phyloP scores from a whole-genome alignment of 2,329 filamentous ascomycete species.

The Epichloe sylvatica region DNA sequence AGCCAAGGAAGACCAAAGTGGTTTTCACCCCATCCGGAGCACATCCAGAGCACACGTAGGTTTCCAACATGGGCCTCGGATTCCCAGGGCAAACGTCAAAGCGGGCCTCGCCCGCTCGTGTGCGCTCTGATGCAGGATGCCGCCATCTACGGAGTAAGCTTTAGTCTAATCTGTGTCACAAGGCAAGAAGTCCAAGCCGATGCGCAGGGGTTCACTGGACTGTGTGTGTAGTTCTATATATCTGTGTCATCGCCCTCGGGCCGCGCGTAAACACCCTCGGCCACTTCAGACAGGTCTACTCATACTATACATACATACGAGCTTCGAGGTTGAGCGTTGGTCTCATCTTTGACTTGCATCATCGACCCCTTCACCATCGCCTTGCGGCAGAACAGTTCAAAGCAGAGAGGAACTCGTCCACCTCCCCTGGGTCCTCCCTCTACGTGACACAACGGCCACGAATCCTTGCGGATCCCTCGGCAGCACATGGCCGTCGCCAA shows the following conservation, averaged over 20 bases:
- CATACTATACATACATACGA: not conserved
- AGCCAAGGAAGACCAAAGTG: not conserved
- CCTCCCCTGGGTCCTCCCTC: not conserved
- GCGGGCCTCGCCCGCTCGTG: not conserved
- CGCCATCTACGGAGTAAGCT: constrained; percentile 2
- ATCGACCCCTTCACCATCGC: not conserved
- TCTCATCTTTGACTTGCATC: not conserved
- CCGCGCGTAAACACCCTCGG: not conserved
- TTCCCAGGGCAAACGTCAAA: not conserved
- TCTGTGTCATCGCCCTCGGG: not conserved
- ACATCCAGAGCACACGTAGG: too few relatives aligned
- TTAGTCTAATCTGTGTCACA: constrained; percentile 2
- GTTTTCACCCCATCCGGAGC: not conserved
- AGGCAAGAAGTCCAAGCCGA: not conserved
- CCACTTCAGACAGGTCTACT: not conserved
- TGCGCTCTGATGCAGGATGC: constrained; percentile 6
- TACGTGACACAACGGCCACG: not conserved
- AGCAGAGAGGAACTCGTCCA: not conserved
- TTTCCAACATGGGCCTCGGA: not conserved
- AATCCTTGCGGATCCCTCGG: not conserved
- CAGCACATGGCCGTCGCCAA: not conserved
- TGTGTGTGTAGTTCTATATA: not conserved
- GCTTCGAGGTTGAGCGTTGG: not conserved
- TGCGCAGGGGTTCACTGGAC: not conserved
- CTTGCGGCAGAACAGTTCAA: not conserved